Percentiles rank a stretch among this genome's conserved stretches.
phyloP scores from a whole-genome alignment of 257 asterid species.

The Penstemon barbatus region DNA sequence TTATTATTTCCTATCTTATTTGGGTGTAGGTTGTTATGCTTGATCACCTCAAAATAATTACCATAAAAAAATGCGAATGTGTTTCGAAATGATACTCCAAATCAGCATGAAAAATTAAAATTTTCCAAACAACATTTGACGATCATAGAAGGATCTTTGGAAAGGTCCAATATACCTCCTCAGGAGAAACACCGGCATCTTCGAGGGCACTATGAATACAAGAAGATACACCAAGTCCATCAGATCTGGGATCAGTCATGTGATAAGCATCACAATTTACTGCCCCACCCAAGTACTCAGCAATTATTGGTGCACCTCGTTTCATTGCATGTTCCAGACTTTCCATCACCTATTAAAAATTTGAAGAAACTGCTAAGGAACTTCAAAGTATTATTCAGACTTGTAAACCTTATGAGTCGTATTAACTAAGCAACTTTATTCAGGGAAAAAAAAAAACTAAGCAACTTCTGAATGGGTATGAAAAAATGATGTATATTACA shows the following conservation, averaged over 20 bases:
- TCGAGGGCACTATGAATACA: slow-evolving; percentile 74
- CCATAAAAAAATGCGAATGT: too few relatives aligned
- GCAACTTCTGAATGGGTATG: neutral
- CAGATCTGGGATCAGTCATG: slow-evolving; percentile 98
- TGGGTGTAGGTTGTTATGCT: too few relatives aligned
- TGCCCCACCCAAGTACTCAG: slow-evolving; percentile 96
- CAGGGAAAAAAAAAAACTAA: too few relatives aligned
- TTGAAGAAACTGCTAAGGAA: slow-evolving; percentile 3
- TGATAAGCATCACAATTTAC: slow-evolving; percentile 94
- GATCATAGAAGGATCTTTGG: neutral
- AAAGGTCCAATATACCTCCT: slow-evolving; percentile 55
- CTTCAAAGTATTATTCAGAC: slow-evolving; percentile 12
- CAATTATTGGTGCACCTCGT: slow-evolving; percentile 87
- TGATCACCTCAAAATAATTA: too few relatives aligned
- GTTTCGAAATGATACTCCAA: too few relatives aligned
- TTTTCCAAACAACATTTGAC: too few relatives aligned
- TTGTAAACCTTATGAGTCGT: neutral
- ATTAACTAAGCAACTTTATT: neutral
- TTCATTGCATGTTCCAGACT: slow-evolving; percentile 97
- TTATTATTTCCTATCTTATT: too few relatives aligned
- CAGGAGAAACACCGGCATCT: slow-evolving; percentile 91
- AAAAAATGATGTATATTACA: neutral
- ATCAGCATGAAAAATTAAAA: too few relatives aligned
- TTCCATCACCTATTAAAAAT: slow-evolving; percentile 77
- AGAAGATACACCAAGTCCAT: slow-evolving; percentile 96